These are phyloP conservation scores for Neurospora sp. DNA, from an alignment of 495 filamentous ascomycete genomes.

Conservation along the genomic window DNA sequence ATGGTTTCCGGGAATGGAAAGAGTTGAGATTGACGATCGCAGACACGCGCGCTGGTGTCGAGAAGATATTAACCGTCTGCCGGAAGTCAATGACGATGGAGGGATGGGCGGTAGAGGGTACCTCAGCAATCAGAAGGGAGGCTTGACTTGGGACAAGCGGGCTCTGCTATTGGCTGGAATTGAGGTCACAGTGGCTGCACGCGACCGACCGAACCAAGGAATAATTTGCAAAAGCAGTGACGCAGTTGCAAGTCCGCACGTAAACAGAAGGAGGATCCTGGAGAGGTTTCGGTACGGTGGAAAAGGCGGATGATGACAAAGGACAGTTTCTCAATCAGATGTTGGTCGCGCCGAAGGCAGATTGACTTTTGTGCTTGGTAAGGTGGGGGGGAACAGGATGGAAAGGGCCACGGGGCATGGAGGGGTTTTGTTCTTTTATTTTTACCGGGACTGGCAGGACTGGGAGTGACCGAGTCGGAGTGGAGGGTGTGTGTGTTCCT, in stretches of 20 bases:
- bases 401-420: not conserved
- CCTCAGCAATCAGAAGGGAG: not conserved
- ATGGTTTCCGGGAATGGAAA: not conserved
- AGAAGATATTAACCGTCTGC: constrained; percentile 8
- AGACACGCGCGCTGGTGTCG: constrained; percentile 6
- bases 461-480: constrained; percentile 4
- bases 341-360: not conserved
- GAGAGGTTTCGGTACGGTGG: not conserved
- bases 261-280: not conserved
- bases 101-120: not conserved
- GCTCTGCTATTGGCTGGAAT: constrained; percentile 1
- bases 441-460: not conserved
- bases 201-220: constrained; percentile 15
- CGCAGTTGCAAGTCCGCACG: not conserved
- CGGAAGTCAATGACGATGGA: not conserved
- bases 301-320: not conserved
- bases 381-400: not conserved
- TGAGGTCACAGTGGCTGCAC: constrained; percentile 21
- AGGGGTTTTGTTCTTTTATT: constrained; percentile 1
- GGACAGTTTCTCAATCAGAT: not conserved
- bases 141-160: not conserved
- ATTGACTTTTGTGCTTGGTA: not conserved
- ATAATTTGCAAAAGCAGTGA: not conserved
- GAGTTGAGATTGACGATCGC: not conserved
- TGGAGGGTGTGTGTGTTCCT: constrained; percentile 2